phyloP scores from a whole-genome alignment of 306 rosid genomes.

The Quercus rubra region DNA sequence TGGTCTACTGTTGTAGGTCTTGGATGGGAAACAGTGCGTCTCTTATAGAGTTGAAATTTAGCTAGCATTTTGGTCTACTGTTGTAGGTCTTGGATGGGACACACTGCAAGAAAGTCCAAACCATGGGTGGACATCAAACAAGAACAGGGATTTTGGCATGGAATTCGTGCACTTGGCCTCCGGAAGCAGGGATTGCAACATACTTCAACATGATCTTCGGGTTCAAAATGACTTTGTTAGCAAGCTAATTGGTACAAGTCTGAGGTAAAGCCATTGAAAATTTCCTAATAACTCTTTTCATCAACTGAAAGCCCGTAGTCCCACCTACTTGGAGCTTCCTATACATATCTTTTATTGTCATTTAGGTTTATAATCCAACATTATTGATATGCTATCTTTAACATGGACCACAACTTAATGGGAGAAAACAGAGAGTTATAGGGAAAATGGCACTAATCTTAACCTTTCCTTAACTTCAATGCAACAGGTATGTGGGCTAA shows the following conservation, averaged over 20 bases:
- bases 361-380: background rate
- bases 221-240: conserved; percentile 64
- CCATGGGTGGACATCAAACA: conserved; percentile 97
- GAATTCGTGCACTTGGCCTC: conserved; percentile 94
- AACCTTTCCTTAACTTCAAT: background rate
- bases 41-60: conserved; percentile 7
- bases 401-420: too few species aligned
- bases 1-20: conserved; percentile 43
- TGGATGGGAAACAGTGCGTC: conserved; percentile 82
- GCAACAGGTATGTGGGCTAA: conserved; percentile 70
- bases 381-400: too few species aligned
- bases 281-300: background rate
- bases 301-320: background rate
- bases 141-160: conserved; percentile 95
- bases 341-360: background rate
- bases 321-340: background rate
- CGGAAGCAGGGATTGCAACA: conserved; percentile 88
- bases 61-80: background rate
- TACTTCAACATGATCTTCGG: conserved; percentile 93
- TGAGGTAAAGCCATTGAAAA: conserved; percentile 55
- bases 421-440: too few species aligned
- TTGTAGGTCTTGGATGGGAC: conserved; percentile 91
- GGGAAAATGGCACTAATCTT: background rate
- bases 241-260: conserved; percentile 92
- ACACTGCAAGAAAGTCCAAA: conserved; percentile 80